Conservation (phyloP, 1,139 yeast species). For the Lodderomyces beijingensis region DNA sequence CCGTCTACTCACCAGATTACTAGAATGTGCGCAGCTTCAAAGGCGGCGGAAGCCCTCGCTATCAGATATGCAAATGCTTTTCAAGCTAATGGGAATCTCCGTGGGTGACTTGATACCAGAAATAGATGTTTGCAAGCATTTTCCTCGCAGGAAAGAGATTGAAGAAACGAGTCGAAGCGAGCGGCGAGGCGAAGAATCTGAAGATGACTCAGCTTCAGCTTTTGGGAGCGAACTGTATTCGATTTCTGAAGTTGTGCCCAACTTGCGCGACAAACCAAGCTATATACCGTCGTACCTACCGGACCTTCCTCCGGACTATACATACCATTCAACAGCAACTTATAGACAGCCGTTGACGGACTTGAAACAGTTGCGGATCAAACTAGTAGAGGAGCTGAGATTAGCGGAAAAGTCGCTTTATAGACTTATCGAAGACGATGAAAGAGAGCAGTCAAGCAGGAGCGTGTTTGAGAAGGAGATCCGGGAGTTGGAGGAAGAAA, state of each 20-base stretch:
- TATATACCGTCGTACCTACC: slow-evolving; percentile 78
- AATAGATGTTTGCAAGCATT: slow-evolving; percentile 13
- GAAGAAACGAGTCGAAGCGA: too few species aligned
- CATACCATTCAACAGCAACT: slow-evolving; percentile 73
- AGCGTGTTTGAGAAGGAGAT: slow-evolving; percentile 22
- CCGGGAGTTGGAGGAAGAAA: slow-evolving; percentile 8
- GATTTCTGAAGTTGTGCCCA: slow-evolving; percentile 52
- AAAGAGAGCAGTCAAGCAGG: slow-evolving; percentile 26
- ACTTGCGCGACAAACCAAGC: slow-evolving; percentile 42
- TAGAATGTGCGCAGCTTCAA: slow-evolving; percentile 60
- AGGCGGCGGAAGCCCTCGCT: slow-evolving; percentile 59
- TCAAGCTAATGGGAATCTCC: slow-evolving; percentile 43
- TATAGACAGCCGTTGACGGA: slow-evolving; percentile 63
- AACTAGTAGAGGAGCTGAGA: slow-evolving; percentile 74
- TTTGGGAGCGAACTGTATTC: slow-evolving; percentile 47
- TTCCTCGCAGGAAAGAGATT: slow-evolving; percentile 6
- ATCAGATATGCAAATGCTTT: slow-evolving; percentile 50
- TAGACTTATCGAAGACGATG: slow-evolving; percentile 46
- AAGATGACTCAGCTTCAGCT: too few species aligned
- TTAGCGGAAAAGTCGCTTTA: slow-evolving; percentile 76
- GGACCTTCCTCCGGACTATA: slow-evolving; percentile 86
- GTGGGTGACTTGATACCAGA: slow-evolving; percentile 46
- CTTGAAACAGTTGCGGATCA: slow-evolving; percentile 64
- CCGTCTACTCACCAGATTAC: slow-evolving; percentile 43
- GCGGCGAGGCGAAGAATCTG: too few species aligned